Conservation (phyloP, 2,329 filamentous ascomycete genomes). For the Orbilia ellipsospora region DNA sequence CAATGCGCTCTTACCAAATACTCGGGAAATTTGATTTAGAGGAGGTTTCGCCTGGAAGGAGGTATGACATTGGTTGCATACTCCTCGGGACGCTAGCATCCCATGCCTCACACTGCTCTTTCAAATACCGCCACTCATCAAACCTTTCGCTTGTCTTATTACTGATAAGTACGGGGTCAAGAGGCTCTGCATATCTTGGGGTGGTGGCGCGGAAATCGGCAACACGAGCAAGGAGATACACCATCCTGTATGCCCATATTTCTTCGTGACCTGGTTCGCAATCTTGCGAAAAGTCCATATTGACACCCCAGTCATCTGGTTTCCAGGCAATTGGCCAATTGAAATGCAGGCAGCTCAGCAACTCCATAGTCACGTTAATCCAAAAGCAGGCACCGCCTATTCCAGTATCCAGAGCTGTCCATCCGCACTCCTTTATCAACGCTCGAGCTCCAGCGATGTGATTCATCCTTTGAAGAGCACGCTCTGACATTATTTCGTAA, state of each 20-base stretch:
- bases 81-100: slow-evolving; percentile 79
- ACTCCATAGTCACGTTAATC: slow-evolving; percentile 89
- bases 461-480: slow-evolving; percentile 82
- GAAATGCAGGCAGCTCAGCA: slow-evolving; percentile 86
- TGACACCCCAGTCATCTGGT: slow-evolving; percentile 87
- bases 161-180: slow-evolving; percentile 55
- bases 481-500: slow-evolving; percentile 91
- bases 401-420: slow-evolving; percentile 81
- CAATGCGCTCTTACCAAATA: slow-evolving; percentile 72
- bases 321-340: slow-evolving; percentile 90
- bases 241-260: slow-evolving; percentile 85
- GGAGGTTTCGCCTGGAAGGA: slow-evolving; percentile 74
- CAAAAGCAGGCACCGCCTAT: slow-evolving; percentile 92
- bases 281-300: slow-evolving; percentile 75
- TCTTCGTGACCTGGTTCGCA: slow-evolving; percentile 74
- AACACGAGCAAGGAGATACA: slow-evolving; percentile 88
- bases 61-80: slow-evolving; percentile 86
- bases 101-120: slow-evolving; percentile 85
- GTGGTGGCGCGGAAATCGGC: slow-evolving; percentile 82
- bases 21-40: slow-evolving; percentile 83
- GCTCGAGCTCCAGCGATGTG: slow-evolving; percentile 87
- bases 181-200: slow-evolving; percentile 59
- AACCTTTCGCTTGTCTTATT: slow-evolving; percentile 67
- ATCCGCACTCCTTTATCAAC: slow-evolving; percentile 87
- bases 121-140: slow-evolving; percentile 80